Evolutionary conservation across 352 stramenopile genomes (phyloP).

Genomic region (Pythium periplocum): DNA sequence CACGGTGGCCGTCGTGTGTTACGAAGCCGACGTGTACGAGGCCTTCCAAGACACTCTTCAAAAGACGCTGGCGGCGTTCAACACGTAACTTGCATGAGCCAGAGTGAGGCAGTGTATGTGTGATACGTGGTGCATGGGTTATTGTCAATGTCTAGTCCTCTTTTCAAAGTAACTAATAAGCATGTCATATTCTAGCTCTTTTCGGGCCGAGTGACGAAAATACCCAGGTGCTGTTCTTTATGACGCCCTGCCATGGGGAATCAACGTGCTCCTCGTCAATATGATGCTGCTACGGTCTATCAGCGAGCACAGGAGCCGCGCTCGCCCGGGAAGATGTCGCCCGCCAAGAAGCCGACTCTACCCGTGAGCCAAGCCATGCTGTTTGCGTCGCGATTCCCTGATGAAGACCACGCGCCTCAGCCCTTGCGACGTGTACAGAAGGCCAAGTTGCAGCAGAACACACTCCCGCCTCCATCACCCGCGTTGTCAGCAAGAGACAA

Average conservation of each 20-base stretch:
- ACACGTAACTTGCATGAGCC: background rate
- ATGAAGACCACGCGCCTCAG: constrained; percentile 12
- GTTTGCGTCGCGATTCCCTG: constrained; percentile 10
- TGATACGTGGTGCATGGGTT: background rate
- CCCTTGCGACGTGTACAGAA: constrained; percentile 10
- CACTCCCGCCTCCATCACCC: constrained; percentile 17
- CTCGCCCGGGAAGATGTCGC: no score
- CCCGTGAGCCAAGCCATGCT: constrained; percentile 3
- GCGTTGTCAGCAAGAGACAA: background rate
- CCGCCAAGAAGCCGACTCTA: background rate
- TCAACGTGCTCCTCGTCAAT: no score
- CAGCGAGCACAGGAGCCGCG: no score
- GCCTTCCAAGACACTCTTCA: constrained; percentile 10
- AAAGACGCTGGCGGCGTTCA: constrained; percentile 6
- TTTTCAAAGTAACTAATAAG: no score
- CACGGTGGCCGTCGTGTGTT: constrained; percentile 16
- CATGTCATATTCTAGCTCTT: no score
- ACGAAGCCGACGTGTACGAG: constrained; percentile 11
- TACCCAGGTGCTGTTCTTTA: no score
- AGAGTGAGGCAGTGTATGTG: background rate
- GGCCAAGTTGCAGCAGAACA: constrained; percentile 21
- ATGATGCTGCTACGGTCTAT: no score
- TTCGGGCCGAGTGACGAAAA: no score
- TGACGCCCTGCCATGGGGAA: no score
- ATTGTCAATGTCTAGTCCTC: no score